Percentiles rank a stretch among this genome's conserved stretches.
These are phyloP conservation scores for Deuterostichococcus epilithicus DNA, from an alignment of 139 green algal genomes.

Conservation along the genomic window DNA sequence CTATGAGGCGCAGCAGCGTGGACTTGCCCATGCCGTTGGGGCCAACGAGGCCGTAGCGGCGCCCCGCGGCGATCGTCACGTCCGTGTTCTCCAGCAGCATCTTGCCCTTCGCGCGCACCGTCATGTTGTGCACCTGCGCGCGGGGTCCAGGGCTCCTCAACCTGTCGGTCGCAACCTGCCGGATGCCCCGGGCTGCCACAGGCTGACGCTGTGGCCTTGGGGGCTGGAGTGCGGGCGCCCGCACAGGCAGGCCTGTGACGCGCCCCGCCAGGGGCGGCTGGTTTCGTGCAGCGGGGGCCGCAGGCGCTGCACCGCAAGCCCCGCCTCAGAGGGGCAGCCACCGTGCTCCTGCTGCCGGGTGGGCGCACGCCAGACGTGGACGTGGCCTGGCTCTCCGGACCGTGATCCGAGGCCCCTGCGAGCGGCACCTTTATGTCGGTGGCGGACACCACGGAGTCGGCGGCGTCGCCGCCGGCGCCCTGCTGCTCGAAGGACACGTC, in stretches of 20 bases:
- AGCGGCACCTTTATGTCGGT: slow-evolving; percentile 88
- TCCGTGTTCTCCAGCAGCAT: slow-evolving; percentile 90
- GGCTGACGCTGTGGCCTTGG: not conserved
- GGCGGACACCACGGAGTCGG: slow-evolving; percentile 42
- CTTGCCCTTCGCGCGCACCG: slow-evolving; percentile 96
- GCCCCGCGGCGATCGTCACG: slow-evolving; percentile 85
- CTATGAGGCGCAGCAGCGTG: slow-evolving; percentile 94
- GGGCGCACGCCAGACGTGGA: not conserved
- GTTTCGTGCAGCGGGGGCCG: too few relatives aligned
- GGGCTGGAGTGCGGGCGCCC: not conserved
- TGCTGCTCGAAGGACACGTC: slow-evolving; percentile 86
- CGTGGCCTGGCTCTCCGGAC: too few relatives aligned
- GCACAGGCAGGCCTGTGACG: not conserved
- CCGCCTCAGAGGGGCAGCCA: too few relatives aligned
- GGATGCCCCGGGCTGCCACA: not conserved
- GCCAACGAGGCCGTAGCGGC: slow-evolving; percentile 79
- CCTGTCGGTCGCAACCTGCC: too few relatives aligned
- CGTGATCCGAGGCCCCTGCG: slow-evolving; percentile 89
- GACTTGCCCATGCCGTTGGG: slow-evolving; percentile 96
- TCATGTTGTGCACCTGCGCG: slow-evolving; percentile 88
- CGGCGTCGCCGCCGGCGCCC: slow-evolving; percentile 48
- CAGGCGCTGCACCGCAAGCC: too few relatives aligned
- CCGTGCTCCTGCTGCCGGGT: too few relatives aligned
- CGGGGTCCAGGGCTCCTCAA: not conserved
- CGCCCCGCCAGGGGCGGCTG: not conserved